Base-by-base conservation (phyloP, 495 filamentous ascomycete genomes). In the Hypomontagnella submonticulosa region DNA sequence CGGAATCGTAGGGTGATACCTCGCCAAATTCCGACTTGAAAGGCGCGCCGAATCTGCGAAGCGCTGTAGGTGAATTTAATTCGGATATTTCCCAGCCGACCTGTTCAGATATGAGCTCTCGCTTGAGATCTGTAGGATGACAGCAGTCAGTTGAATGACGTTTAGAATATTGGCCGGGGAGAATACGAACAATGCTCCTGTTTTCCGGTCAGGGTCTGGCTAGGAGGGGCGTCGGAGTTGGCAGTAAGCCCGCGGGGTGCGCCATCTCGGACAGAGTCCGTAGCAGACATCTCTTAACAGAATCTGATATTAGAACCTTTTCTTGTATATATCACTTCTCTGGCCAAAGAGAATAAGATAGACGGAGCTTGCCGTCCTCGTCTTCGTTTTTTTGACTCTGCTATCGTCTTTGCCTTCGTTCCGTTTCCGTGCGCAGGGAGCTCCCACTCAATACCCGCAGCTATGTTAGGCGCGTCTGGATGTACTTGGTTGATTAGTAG, bases 11-110 rank as follows among this genome's bases (percentile, higher is more conserved):
- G 4, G 95, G 95, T 9, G 91, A 87, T 19, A 99, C 90, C 76
- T 99, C 95, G 38, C 95, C 95, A 64, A 89, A 90, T 18, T 96
- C 90, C 5, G 92, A 97, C 71, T 84, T 87, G 82, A 99, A 99
- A 1, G 95, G 95, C 4, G 95, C 95, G 51, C 95, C 95, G 76
- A 99, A 99, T 68, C 95, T 85, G 64, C 92, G 93, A 30, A 99
- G 85, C 41, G 95, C 95, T 3, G 95, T 99, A 11, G 96, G 92
- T 8, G 92, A 97, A 72, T 92, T 92, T 53, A 99, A 84, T 77
- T 98, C 96, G 59, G 83, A 80, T 70, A 99, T 93, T 80, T 99
- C 95, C 75, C 81, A 89, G 72, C 87, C 85, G 52, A 93, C 92
- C 80, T 99, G 94, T 70, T 91, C 88, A 32, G 91, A 88, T 52